phyloP scores from a whole-genome alignment of 306 rosid genomes.

The Geum urbanum region DNA sequence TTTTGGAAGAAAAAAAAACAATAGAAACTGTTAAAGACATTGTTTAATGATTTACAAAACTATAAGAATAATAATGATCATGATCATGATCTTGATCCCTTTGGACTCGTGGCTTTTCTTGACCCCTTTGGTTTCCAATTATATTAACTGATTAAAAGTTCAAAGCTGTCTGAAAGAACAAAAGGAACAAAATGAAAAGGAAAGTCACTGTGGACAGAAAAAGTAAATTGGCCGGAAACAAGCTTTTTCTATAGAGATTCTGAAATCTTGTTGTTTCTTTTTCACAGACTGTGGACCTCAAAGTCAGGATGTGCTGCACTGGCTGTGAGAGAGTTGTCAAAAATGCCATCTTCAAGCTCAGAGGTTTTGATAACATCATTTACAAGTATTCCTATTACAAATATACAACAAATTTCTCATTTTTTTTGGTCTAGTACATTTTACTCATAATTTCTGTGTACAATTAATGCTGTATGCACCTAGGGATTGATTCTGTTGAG shows the following conservation, averaged over 20 bases:
- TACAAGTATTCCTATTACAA: neutral
- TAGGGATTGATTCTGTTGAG: slow-evolving; percentile 80
- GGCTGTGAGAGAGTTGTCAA: slow-evolving; percentile 92
- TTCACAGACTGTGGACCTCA: slow-evolving; percentile 92
- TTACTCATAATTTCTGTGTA: neutral
- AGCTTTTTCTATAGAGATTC: slow-evolving; percentile 4
- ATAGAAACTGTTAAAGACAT: neutral
- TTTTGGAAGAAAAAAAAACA: neutral
- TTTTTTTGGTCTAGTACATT: neutral
- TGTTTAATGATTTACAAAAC: neutral
- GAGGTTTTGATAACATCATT: slow-evolving; percentile 40
- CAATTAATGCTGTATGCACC: neutral
- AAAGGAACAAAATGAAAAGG: slow-evolving; percentile 32
- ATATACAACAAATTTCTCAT: neutral
- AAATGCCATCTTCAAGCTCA: slow-evolving; percentile 74
- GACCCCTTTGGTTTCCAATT: slow-evolving; percentile 24
- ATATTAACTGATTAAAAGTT: slow-evolving; percentile 14
- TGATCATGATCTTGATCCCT: neutral
- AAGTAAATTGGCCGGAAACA: neutral
- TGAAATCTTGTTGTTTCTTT: slow-evolving; percentile 25
- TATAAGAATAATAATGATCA: neutral
- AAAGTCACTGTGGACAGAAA: neutral
- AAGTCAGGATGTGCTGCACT: slow-evolving; percentile 94
- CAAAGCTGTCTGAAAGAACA: slow-evolving; percentile 22
- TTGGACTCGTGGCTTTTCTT: slow-evolving; percentile 25